Evolutionary conservation across 2,329 filamentous ascomycete genomes (phyloP).

Genomic region (Aspergillus awamori): DNA sequence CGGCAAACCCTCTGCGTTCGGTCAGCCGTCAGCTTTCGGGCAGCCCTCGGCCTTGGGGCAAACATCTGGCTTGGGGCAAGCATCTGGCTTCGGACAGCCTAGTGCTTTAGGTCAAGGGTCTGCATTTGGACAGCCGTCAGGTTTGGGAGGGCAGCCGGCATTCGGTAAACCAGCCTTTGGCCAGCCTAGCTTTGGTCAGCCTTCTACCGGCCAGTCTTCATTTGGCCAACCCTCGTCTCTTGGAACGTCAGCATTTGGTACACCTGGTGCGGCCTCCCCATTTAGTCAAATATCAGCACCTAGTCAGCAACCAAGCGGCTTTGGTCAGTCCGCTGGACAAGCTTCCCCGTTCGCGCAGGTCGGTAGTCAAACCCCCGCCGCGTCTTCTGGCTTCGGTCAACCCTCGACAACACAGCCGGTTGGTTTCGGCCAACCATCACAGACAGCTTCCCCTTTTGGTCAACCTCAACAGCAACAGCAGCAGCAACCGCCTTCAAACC

Average conservation of each 20-base stretch:
- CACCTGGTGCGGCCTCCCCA: constrained; percentile 38
- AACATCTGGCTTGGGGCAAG: constrained; percentile 22
- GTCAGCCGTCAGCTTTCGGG: constrained; percentile 29
- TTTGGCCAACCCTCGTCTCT: constrained; percentile 31
- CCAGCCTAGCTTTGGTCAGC: constrained; percentile 42
- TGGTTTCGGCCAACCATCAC: constrained; percentile 40
- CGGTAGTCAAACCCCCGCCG: constrained; percentile 31
- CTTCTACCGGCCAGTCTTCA: constrained; percentile 31
- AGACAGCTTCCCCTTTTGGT: constrained; percentile 33
- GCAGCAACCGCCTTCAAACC: constrained; percentile 26
- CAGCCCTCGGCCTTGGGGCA: constrained; percentile 25
- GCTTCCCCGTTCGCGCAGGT: constrained; percentile 40
- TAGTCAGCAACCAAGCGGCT: constrained; percentile 31
- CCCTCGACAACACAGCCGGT: constrained; percentile 23
- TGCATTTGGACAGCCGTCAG: constrained; percentile 47
- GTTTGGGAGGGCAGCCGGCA: constrained; percentile 25
- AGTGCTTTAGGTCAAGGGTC: constrained; percentile 30
- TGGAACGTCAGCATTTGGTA: constrained; percentile 38
- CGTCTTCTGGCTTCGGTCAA: constrained; percentile 36
- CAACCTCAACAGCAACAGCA: constrained; percentile 15
- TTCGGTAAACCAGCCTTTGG: constrained; percentile 51
- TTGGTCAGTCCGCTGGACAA: constrained; percentile 28
- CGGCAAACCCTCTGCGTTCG: constrained; percentile 31
- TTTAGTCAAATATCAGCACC: constrained; percentile 49
- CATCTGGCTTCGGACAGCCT: constrained; percentile 30